Evolutionary conservation across 2,329 filamentous ascomycete genomes (phyloP).

Genomic region (Chaetomium sp.): DNA sequence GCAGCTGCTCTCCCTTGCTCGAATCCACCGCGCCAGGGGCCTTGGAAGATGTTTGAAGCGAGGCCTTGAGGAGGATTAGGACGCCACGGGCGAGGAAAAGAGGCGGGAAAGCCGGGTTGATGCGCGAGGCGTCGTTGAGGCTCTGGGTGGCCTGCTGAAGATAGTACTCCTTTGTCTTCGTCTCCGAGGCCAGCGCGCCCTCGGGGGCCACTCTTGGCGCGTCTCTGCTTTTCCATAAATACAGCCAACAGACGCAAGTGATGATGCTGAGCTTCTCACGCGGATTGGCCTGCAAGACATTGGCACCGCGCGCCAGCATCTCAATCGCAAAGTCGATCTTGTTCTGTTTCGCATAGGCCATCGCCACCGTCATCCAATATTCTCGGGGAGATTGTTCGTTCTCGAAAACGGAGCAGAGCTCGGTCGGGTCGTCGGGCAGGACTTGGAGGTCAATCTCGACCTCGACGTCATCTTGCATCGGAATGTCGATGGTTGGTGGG

Average conservation of each 20-base stretch:
- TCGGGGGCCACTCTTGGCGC: conserved; percentile 60
- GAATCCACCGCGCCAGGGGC: conserved; percentile 54
- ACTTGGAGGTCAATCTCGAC: conserved; percentile 93
- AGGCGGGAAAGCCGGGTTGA: conserved; percentile 87
- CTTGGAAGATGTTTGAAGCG: conserved; percentile 70
- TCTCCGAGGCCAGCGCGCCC: conserved; percentile 58
- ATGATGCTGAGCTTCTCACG: conserved; percentile 83
- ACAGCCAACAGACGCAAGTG: conserved; percentile 83
- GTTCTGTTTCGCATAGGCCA: conserved; percentile 93
- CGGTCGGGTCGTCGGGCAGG: conserved; percentile 85
- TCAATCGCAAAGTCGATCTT: conserved; percentile 81
- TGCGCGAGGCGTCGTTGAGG: conserved; percentile 89
- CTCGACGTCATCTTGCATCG: conserved; percentile 61
- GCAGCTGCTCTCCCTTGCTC: conserved; percentile 71
- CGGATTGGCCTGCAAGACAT: conserved; percentile 61
- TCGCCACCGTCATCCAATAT: conserved; percentile 96
- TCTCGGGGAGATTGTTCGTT: conserved; percentile 86
- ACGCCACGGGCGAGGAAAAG: conserved; percentile 89
- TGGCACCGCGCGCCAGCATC: conserved; percentile 66
- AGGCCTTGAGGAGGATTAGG: conserved; percentile 79
- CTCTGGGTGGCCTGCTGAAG: conserved; percentile 84
- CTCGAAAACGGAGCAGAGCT: conserved; percentile 90
- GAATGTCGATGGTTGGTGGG: conserved; percentile 59
- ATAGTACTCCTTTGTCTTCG: conserved; percentile 88
- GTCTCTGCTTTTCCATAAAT: conserved; percentile 80